Percentiles rank a stretch among this genome's conserved stretches.
These are phyloP conservation scores for Lasiodiplodia hormozganensis DNA, from an alignment of 2,329 filamentous ascomycete species.

Conservation along the genomic window DNA sequence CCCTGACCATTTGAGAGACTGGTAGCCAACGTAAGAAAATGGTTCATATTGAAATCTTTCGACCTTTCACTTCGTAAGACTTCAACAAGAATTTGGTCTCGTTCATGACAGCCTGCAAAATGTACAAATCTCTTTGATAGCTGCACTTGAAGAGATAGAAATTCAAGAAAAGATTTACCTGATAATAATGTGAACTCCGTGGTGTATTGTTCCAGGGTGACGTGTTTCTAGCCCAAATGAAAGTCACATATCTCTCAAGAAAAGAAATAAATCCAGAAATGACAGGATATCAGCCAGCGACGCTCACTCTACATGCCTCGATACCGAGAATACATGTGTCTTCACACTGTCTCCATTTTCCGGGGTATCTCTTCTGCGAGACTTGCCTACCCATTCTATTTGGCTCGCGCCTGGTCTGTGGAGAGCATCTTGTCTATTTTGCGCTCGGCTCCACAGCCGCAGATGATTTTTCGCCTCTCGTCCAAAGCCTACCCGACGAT, in stretches of 20 bases:
- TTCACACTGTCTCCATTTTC: background rate
- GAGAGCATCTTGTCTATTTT: background rate
- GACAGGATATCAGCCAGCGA: background rate
- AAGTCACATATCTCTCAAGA: background rate
- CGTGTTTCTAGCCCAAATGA: background rate
- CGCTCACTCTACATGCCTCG: background rate
- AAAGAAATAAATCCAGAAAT: background rate
- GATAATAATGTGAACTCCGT: background rate
- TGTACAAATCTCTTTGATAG: background rate
- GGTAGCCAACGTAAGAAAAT: background rate
- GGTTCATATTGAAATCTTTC: background rate
- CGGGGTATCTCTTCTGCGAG: slow-evolving; percentile 7
- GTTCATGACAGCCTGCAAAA: background rate
- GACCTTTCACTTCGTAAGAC: background rate
- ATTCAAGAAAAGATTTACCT: background rate
- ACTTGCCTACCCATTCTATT: slow-evolving; percentile 10
- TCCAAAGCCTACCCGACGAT: background rate
- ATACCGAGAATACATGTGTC: background rate
- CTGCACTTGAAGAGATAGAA: background rate
- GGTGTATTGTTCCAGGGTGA: background rate
- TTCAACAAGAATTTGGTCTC: background rate
- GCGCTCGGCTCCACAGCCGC: slow-evolving; percentile 4
- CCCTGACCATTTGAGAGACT: too few species aligned
- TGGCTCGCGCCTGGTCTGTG: background rate
- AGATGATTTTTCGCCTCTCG: background rate